A percentile compares a stretch with the other conserved stretches of the same genome.
phyloP scores from a whole-genome alignment of 2,329 filamentous ascomycete species.

The Fusarium pilosicola region DNA sequence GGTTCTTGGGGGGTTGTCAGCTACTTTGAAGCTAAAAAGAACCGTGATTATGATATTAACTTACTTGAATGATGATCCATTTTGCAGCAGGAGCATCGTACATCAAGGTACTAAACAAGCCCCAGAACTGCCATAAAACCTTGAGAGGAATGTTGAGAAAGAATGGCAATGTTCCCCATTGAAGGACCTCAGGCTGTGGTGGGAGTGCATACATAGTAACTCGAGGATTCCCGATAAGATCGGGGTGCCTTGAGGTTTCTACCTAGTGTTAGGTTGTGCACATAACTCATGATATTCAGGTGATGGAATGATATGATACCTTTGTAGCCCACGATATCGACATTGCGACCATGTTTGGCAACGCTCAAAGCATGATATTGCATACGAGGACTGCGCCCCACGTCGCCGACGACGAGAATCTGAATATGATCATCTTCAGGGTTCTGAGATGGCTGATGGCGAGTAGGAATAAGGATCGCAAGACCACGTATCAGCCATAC shows the following conservation, averaged over 20 bases:
- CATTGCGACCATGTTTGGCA: conserved; percentile 80
- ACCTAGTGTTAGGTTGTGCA: conserved; percentile 8
- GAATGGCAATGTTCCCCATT: conserved; percentile 78
- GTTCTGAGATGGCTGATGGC: conserved; percentile 49
- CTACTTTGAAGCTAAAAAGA: background rate
- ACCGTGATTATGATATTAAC: conserved; percentile 3
- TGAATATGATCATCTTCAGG: conserved; percentile 66
- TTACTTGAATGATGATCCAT: conserved; percentile 86
- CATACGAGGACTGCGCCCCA: conserved; percentile 96
- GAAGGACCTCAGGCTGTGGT: conserved; percentile 72
- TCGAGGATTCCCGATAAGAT: conserved; percentile 73
- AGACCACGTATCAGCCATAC: conserved; percentile 40
- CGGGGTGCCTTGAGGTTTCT: conserved; percentile 85
- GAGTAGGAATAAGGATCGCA: conserved; percentile 46
- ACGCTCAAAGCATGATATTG: conserved; percentile 97
- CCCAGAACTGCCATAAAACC: conserved; percentile 82
- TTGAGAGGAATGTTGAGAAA: conserved; percentile 83
- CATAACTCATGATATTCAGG: background rate
- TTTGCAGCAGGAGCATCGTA: conserved; percentile 78
- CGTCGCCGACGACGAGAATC: conserved; percentile 92
- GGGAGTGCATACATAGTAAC: conserved; percentile 78
- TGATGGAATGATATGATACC: conserved; percentile 58
- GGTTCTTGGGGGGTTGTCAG: conserved; percentile 69
- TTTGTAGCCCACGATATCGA: conserved; percentile 88
- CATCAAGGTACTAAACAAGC: conserved; percentile 75